Base-by-base conservation (phyloP, 1,284 basidiomycete genomes). In the Laetiporus sulphureus region DNA sequence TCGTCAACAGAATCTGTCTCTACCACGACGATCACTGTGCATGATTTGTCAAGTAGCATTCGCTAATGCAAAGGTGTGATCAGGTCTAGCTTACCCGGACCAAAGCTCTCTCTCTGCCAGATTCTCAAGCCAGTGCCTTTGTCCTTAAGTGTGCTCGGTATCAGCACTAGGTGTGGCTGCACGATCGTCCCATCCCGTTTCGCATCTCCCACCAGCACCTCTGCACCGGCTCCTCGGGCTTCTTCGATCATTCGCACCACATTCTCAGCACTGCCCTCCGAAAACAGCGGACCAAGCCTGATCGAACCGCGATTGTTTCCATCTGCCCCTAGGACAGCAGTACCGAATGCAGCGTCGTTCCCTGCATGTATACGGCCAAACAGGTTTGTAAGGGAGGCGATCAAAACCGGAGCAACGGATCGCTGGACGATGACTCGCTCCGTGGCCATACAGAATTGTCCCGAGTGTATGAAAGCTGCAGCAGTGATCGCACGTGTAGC, bases 371-470 rank as follows among this genome's bases (percentile, higher is more conserved):
- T 51, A 15, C 58, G 52, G 4, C 59, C 52, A 22, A 74, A 57
- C 5, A 76, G 60, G 1, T 48, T 41, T 1, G 64, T 57, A 5
- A 68, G 59, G 16, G 49, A 44, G 6, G 33, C 27, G 15, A 45
- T 24, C 24, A 50, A 42, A 2, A 43, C 37, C 3, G 35, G 5
- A 8, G 48, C 45, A 13, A 64, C 61, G 10, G 18, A 15, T 22
- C 36, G 41, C 15, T 36, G 30, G 22, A 38, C 41, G 37, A 85
- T 71, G 25, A 85, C 69, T 20, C 81, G 75, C 53, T 82, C 79
- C 1, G 78, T 76, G 1, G 77, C 77, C 79, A 84, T 83, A 64
- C 83, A 85, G 36, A 84, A 68, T 62, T 85, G 71, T 1, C 82
- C 82, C 4, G 75, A 77, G 59, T 80, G 72, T 19, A 77, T 52